Evolutionary conservation across 2,329 filamentous ascomycete species (phyloP).

Genomic region (Pyrenochaeta sp.): DNA sequence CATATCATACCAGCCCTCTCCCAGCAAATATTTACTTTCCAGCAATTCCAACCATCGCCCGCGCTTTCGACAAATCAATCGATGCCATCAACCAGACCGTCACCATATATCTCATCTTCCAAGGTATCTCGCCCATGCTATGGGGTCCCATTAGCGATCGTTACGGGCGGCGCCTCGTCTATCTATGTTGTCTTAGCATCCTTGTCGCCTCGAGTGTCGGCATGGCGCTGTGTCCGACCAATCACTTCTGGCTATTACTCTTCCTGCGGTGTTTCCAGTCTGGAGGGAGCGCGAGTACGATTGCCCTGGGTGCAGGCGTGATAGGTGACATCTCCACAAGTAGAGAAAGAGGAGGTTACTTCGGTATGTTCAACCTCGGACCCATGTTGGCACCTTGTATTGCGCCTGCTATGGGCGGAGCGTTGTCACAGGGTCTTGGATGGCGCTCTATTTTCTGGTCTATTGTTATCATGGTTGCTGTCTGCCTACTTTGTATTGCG

Average conservation of each 20-base stretch:
- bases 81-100: conserved; percentile 60
- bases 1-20: conserved; percentile 40
- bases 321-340: conserved; percentile 76
- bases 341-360: conserved; percentile 75
- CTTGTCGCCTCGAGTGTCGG: conserved; percentile 46
- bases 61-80: conserved; percentile 51
- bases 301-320: conserved; percentile 71
- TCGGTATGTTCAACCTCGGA: conserved; percentile 70
- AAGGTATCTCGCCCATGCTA: conserved; percentile 63
- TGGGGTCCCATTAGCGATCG: conserved; percentile 62
- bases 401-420: conserved; percentile 45
- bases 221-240: conserved; percentile 44
- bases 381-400: conserved; percentile 40
- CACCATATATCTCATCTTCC: conserved; percentile 58
- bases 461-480: conserved; percentile 51
- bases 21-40: conserved; percentile 54
- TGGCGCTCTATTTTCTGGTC: conserved; percentile 52
- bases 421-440: conserved; percentile 44
- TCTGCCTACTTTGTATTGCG: conserved; percentile 43
- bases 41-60: conserved; percentile 42
- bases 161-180: conserved; percentile 60
- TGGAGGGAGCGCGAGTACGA: conserved; percentile 52
- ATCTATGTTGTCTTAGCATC: conserved; percentile 52
- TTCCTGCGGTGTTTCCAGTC: conserved; percentile 49
- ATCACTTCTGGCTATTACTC: conserved; percentile 43